Evolutionary conservation across 805 yeast genomes (phyloP), one percentile per base, ranked within the genome.

Genomic region (Suhomyces sp.): DNA sequence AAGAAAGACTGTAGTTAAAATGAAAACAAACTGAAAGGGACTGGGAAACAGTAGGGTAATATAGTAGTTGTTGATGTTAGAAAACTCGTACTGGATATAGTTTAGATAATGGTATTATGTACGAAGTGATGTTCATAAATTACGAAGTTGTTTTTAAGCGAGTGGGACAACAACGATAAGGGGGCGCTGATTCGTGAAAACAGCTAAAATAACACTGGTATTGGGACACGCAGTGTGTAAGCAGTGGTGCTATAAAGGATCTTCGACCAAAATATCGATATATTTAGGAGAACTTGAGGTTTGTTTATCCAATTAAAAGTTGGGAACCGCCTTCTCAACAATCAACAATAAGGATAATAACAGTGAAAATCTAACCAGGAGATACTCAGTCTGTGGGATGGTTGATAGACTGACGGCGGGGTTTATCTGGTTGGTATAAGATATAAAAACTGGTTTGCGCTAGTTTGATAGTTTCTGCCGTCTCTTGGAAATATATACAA

Each of bases 1-100:
- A 63, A 53, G 68, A 64, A 57, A 48, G 68, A 64, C 68, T 55
- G 60, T 51, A 57, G 68, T 64, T 55, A 59, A 66, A 54, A 48
- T 41, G 22, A 47, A 45, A 44, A 29, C 36, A 36, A 42, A 44
- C 47, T 42, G 42, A 26, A 33, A n/a, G 8, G 44, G 49, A 15
- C 13, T 6, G 49, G n/a, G 26, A 26, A 31, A 42, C 9, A 12
- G 27, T 47, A 38, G 36, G 47, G 38, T 17, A 19, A 38, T 19
- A 17, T 24, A 38, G 42, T 38, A 19, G 24, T 19, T 15, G 24
- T 17, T 8, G 12, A 38, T 38, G 4, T 19, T 7, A 19, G 8
- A 17, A 15, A 19, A 19, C 42, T 38, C 5, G 10, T 17, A 38
- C 42, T 17, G 42, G 23, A 38, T 38, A 17, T 6, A 9, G 8